Base-by-base conservation (phyloP, 768 basidiomycete genomes). In the Collybia mongolica region DNA sequence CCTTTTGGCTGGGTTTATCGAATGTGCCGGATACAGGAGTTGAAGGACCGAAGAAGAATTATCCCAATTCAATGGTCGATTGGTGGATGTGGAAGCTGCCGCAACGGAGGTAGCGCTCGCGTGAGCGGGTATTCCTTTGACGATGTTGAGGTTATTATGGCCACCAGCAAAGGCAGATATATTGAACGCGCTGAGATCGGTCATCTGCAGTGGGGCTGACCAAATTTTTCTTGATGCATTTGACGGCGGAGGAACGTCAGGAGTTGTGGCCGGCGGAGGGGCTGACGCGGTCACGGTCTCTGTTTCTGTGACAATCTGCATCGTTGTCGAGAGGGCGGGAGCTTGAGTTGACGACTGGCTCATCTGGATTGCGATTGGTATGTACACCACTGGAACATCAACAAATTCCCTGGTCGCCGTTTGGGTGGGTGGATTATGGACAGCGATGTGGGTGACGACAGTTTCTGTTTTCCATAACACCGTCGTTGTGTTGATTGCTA, bases 21-120 rank as follows among this genome's bases (percentile, higher is more conserved):
- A 90, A 42, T 75, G 68, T 18, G 73, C 75, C 2, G 89, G 90
- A 58, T 88, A 92, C 52, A 81, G 67, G 18, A 91, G 69, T 53
- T 86, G 84, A 9, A 92, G 62, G 45, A 77, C 66, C 0, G 84
- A 65, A 28, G 65, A 66, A 5, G 62, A 44, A 58, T 71, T 65
- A 44, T 60, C 58, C 62, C 62, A 65, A 7, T 49, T 48, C 18
- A 54, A 17, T 45, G 18, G 57, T 39, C 40, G 55, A 52, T 39
- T 38, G 44, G 61, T 39, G 22, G 52, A 26, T 26, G 52, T 46
- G 40, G 49, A 32, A 44, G 55, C 44, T 12, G 32, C 32, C 14
- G 32, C 32, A 3, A 32, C 32, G 11, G 32, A 32, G 29, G 53
- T 48, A 14, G 61, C 63, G 22, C 68, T 67, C 8, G 70, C 69